Conservation (phyloP, 108 stramenopile species). For the Fistulifera solaris region DNA sequence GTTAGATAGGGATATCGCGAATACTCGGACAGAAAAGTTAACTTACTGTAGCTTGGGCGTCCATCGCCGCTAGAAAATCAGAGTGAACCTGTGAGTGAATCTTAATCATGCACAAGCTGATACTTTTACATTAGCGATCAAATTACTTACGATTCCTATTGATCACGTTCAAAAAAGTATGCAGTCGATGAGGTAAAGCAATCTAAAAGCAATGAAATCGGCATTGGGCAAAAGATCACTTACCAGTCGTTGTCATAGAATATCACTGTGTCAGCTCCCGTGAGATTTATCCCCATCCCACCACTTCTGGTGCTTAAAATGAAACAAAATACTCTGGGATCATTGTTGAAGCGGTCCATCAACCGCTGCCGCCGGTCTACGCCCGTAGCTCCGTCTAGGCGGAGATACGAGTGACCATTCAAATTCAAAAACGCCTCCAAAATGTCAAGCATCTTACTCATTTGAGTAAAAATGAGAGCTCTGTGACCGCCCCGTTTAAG, state of each 20-base stretch:
- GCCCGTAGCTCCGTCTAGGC: conserved; percentile 84
- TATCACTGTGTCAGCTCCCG: conserved; percentile 95
- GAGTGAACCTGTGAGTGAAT: conserved; percentile 6
- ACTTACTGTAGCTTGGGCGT: conserved; percentile 78
- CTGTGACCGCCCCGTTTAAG: conserved; percentile 83
- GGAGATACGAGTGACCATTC: conserved; percentile 71
- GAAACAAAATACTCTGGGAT: conserved; percentile 84
- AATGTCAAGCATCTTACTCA: conserved; percentile 91
- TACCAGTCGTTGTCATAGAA: conserved; percentile 59
- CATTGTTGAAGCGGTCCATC: conserved; percentile 94
- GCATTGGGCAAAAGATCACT: too few species aligned
- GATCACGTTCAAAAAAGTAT: too few species aligned
- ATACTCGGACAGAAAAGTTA: not conserved
- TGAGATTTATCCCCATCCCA: conserved; percentile 93
- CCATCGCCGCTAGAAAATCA: conserved; percentile 98
- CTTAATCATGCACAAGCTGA: too few species aligned
- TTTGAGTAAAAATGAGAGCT: conserved; percentile 94
- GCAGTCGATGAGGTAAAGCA: too few species aligned
- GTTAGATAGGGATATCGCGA: not conserved
- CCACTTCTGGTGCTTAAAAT: conserved; percentile 82
- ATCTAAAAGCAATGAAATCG: too few species aligned
- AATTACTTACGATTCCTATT: too few species aligned
- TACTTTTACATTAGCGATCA: too few species aligned
- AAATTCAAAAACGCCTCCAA: conserved; percentile 88
- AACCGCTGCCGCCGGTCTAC: conserved; percentile 82